Evolutionary conservation across 306 rosid genomes (phyloP).

Genomic region (Acmispon strigosus): DNA sequence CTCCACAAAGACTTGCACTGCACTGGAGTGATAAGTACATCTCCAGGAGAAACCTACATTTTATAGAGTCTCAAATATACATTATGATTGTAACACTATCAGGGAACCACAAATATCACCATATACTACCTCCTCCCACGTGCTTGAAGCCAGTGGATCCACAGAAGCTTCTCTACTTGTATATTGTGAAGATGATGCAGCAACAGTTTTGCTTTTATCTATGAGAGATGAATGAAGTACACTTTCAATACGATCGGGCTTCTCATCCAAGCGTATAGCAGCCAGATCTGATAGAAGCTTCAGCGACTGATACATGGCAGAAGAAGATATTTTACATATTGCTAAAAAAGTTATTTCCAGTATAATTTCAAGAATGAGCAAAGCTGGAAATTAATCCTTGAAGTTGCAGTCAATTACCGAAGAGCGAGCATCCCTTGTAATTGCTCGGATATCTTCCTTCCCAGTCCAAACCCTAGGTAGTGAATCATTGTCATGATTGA

Average conservation of each 20-base stretch:
- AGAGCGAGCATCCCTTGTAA: constrained; percentile 66
- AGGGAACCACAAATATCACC: constrained; percentile 19
- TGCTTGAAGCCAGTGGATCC: constrained; percentile 78
- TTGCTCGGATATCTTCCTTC: constrained; percentile 73
- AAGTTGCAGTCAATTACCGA: constrained; percentile 43
- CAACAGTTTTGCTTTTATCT: constrained; percentile 34
- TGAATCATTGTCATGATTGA: constrained; percentile 76
- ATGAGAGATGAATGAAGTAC: constrained; percentile 46
- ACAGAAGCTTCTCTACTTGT: constrained; percentile 30
- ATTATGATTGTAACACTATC: constrained; percentile 7
- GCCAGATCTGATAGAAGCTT: constrained; percentile 72
- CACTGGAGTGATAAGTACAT: constrained; percentile 66
- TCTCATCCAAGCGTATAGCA: constrained; percentile 81
- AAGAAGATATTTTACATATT: constrained; percentile 19
- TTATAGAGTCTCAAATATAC: background rate
- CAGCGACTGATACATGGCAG: constrained; percentile 50
- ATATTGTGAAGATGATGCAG: constrained; percentile 40
- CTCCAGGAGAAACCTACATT: constrained; percentile 54
- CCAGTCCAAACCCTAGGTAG: constrained; percentile 93
- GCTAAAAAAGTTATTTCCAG: constrained; percentile 10
- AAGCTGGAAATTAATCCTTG: background rate
- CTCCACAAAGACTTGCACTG: constrained; percentile 93
- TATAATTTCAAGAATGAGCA: constrained; percentile 2
- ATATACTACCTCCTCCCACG: constrained; percentile 81
- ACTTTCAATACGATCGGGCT: constrained; percentile 59